These are phyloP conservation scores for Climacium dendroides DNA, from an alignment of 225 moss, liverwort and hornwort species.

Conservation along the genomic window DNA sequence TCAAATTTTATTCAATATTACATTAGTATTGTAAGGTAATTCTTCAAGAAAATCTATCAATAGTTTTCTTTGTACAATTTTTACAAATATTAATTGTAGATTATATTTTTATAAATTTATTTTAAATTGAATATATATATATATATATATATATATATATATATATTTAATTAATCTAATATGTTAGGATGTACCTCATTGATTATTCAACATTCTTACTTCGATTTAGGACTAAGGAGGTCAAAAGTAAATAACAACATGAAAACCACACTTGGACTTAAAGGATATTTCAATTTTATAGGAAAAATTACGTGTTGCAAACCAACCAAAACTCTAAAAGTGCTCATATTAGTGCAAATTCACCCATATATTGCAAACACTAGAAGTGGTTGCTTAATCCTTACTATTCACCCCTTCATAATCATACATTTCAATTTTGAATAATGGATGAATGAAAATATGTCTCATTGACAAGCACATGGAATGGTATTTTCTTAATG, in stretches of 20 bases:
- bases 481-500: background rate
- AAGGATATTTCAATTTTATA: too few relatives aligned
- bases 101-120: too few relatives aligned
- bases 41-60: background rate
- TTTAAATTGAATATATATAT: background rate
- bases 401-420: background rate
- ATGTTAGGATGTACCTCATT: background rate
- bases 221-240: background rate
- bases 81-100: background rate
- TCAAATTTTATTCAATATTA: accelerated
- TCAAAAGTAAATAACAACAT: background rate
- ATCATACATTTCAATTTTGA: background rate
- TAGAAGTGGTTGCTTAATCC: too few relatives aligned
- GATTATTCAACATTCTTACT: background rate
- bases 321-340: background rate
- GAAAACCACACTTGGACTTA: background rate
- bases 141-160: accelerated
- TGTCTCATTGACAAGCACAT: background rate
- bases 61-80: background rate
- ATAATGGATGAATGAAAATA: background rate
- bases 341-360: background rate
- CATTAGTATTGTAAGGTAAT: background rate
- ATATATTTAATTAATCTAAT: background rate
- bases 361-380: accelerated
- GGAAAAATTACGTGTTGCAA: background rate